These are phyloP conservation scores for Chlamydomonas incerta DNA, from an alignment of 139 green algal genomes.

Conservation along the genomic window DNA sequence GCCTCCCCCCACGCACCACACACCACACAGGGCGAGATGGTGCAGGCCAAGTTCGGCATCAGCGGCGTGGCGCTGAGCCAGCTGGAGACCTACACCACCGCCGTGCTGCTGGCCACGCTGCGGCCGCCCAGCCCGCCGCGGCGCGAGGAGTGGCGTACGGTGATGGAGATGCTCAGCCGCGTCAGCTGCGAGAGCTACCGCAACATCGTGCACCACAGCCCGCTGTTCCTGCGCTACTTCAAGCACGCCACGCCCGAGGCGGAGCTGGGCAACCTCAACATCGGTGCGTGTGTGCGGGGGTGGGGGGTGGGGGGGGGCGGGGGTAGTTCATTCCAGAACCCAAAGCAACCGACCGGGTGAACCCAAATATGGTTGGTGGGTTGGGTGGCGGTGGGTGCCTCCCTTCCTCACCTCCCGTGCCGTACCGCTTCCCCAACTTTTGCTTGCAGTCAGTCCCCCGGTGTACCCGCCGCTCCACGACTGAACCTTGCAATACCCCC, in stretches of 20 bases:
- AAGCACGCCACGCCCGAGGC: constrained; percentile 89
- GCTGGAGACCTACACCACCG: constrained; percentile 92
- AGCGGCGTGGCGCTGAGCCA: constrained; percentile 84
- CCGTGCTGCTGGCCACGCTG: constrained; percentile 86
- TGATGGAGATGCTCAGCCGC: constrained; percentile 38
- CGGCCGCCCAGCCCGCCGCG: constrained; percentile 70
- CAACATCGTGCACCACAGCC: constrained; percentile 82
- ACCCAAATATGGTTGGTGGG: not conserved
- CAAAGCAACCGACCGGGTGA: too few species aligned
- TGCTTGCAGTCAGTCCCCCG: too few species aligned
- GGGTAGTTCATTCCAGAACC: too few species aligned
- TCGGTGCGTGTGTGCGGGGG: constrained; percentile 69
- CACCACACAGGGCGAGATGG: constrained; percentile 12
- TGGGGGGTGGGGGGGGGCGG: not conserved
- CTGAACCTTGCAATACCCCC: too few species aligned
- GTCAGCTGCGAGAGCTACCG: constrained; percentile 77
- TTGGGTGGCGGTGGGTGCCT: not conserved
- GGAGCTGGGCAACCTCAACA: constrained; percentile 98
- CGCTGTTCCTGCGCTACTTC: constrained; percentile 94
- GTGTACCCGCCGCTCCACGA: too few species aligned
- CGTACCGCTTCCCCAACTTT: too few species aligned
- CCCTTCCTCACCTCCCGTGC: too few species aligned
- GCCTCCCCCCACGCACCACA: not conserved
- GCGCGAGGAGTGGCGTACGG: constrained; percentile 50
- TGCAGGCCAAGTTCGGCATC: constrained; percentile 95